Conservation (phyloP, 2,329 filamentous ascomycete genomes). For the Hymenoscyphus salicellus region DNA sequence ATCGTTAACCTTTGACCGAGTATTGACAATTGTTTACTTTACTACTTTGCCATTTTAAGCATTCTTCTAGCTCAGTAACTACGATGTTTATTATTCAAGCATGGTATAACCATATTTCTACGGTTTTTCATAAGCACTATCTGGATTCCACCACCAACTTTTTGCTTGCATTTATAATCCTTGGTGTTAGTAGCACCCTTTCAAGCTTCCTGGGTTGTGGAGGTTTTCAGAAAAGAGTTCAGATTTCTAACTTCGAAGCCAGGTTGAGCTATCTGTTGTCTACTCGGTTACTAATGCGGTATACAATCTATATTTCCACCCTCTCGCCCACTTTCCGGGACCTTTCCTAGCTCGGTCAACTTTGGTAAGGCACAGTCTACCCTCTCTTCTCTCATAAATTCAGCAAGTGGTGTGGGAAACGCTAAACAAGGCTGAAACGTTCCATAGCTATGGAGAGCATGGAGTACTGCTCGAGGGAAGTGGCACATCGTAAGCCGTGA, state of each 20-base stretch:
- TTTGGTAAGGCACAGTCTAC: not conserved
- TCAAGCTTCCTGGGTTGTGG: not conserved
- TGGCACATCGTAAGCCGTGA: not conserved
- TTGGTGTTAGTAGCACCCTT: not conserved
- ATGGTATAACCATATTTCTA: not conserved
- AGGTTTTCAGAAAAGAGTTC: too few species aligned
- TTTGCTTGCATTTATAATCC: not conserved
- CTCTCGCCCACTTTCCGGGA: not conserved
- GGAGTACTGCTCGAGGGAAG: not conserved
- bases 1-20: too few species aligned
- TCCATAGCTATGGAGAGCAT: not conserved
- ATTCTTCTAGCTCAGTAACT: not conserved
- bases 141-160: not conserved
- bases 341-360: not conserved
- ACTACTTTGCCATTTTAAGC: not conserved
- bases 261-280: not conserved
- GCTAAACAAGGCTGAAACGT: not conserved
- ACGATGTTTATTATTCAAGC: not conserved
- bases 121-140: not conserved
- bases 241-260: not conserved
- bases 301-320: constrained; percentile 10
- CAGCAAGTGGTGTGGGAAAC: not conserved
- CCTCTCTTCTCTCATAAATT: not conserved
- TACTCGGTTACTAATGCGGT: not conserved
- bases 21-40: not conserved